Conservation (phyloP, 179 eudicot species). For the Silene coronaria region DNA sequence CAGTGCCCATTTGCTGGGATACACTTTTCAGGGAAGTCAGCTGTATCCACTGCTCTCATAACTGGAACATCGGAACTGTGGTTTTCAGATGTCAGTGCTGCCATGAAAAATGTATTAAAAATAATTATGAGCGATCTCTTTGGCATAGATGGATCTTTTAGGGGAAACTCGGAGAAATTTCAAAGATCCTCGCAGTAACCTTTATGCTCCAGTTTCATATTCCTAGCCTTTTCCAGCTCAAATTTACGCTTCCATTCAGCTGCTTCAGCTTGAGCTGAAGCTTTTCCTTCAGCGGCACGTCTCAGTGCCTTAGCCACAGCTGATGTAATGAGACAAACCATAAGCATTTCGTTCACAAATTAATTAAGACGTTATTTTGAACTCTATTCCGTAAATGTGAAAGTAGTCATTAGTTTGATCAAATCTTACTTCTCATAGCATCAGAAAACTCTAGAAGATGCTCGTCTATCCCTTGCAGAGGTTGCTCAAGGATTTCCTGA, state of each 20-base stretch:
- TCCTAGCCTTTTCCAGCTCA: slow-evolving; percentile 75
- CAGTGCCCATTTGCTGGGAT: slow-evolving; percentile 42
- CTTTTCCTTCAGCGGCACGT: slow-evolving; percentile 85
- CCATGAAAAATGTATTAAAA: slow-evolving; percentile 4
- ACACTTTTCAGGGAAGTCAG: slow-evolving; percentile 20
- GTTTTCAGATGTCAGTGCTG: slow-evolving; percentile 37
- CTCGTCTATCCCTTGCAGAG: slow-evolving; percentile 70
- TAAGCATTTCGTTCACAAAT: slow-evolving; percentile 6
- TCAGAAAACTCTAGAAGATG: slow-evolving; percentile 88
- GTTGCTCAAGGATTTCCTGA: slow-evolving; percentile 61
- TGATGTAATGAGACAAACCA: slow-evolving; percentile 27
- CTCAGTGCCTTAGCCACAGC: slow-evolving; percentile 90
- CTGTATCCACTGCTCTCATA: slow-evolving; percentile 25
- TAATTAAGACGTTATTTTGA: neutral
- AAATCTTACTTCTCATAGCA: slow-evolving; percentile 75
- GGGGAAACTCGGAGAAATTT: too few species aligned
- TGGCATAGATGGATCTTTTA: too few species aligned
- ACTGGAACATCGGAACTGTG: slow-evolving; percentile 19
- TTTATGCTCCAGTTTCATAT: slow-evolving; percentile 61
- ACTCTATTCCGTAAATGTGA: too few species aligned
- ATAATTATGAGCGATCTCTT: neutral
- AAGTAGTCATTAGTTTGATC: slow-evolving; percentile 2
- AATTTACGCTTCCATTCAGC: slow-evolving; percentile 96
- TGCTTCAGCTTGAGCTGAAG: slow-evolving; percentile 94
- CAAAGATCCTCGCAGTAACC: slow-evolving; percentile 29